Base-by-base conservation (phyloP, 2,329 filamentous ascomycete genomes). In the Apiospora aurea region DNA sequence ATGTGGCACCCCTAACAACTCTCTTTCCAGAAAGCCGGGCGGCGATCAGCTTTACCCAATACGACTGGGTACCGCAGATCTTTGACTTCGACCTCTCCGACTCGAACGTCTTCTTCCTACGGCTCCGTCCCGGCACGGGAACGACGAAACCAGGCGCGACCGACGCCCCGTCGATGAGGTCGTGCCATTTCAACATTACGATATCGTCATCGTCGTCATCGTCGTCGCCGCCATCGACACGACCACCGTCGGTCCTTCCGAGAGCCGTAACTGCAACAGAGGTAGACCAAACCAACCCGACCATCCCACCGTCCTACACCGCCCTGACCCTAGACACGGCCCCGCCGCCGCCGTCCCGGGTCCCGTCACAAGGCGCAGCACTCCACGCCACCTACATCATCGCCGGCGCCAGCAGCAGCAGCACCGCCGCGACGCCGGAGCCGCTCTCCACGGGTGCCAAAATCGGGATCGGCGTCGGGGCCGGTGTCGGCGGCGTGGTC, bases 61-160 rank as follows among this genome's bases (percentile, higher is more conserved):
- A 47, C 14, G 66, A 68, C n/a, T 68, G 66, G 66, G n/a, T 34
- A n/a, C 66, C 66, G n/a, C 66, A 68, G 66, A 46, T 68, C 66
- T 68, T 47, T 41, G 1, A 47, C 14, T 68, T 68, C 10, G 43
- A 68, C 18, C 26, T 68, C 6, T 21, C 66, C 41, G 66, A 18
- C 13, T 68, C 66, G 4, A 68, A 68, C 8, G 66, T 68, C 24
- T 68, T 68, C 41, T 68, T 47, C 41, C 44, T 68, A 2, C 44
- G 24, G 14, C 66, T 68, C 18, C 41, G 18, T n/a, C 41, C n/a
- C 41, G 38, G 38, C 8, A 43, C 21, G 14, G 64, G 11, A 67
- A 4, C 16, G 11, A 38, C 21, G 11, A 10, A 6, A 2, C 24
- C 24, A 29, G 51, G 14, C 14, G 14, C 24, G 26, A 8, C 18